Evolutionary conservation across 78 protist genomes (phyloP).

Genomic region (Dictyostelium brefeldianum): DNA sequence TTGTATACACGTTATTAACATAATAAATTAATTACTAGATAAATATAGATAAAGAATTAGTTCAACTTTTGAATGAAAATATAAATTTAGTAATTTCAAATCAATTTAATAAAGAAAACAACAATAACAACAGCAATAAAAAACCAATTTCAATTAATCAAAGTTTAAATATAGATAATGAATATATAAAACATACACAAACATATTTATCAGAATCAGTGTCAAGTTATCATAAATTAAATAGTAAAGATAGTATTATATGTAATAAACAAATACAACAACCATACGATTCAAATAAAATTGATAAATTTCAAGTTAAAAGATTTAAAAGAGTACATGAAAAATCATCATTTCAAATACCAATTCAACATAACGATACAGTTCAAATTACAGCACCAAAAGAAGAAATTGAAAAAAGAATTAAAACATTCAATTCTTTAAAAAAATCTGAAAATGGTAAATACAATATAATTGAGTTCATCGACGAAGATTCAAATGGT

Average conservation of each 20-base stretch:
- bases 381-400: conserved; percentile 49
- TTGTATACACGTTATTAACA: no score
- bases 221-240: conserved; percentile 11
- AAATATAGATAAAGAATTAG: conserved; percentile 4
- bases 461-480: conserved; percentile 40
- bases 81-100: conserved; percentile 23
- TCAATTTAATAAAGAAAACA: neutral
- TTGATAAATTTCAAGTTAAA: neutral
- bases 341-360: neutral
- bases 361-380: neutral
- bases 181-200: conserved; percentile 12
- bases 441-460: conserved; percentile 34
- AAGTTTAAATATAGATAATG: neutral
- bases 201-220: conserved; percentile 8
- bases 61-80: conserved; percentile 22
- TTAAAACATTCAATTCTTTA: conserved; percentile 9
- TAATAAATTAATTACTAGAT: neutral
- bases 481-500: conserved; percentile 4
- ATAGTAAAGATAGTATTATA: neutral
- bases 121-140: neutral
- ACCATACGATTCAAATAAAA: neutral
- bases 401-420: conserved; percentile 30
- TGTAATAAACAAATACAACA: neutral
- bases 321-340: conserved; percentile 8
- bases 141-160: conserved; percentile 1